phyloP scores from a whole-genome alignment of 306 rosid species.

The Acacia confusa region DNA sequence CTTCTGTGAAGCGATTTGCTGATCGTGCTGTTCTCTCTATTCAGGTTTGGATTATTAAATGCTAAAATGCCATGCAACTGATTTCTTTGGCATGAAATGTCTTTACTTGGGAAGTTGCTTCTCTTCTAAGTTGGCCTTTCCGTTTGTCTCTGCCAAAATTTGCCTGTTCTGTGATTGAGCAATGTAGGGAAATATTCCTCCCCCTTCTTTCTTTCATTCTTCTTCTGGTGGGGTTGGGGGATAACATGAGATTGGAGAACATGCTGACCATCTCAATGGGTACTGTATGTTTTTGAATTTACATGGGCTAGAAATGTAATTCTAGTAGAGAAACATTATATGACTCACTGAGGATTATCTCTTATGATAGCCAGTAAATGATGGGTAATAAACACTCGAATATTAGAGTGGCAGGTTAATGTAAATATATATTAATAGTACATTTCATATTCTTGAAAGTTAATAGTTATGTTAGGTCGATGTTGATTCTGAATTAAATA shows the following conservation, averaged over 20 bases:
- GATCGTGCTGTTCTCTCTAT: conserved; percentile 81
- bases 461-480: not conserved
- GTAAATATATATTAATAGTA: not conserved
- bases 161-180: conserved; percentile 22
- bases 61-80: conserved; percentile 9
- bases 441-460: conserved; percentile 15
- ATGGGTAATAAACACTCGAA: not conserved
- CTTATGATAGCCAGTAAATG: not conserved
- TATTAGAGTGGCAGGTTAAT: not conserved
- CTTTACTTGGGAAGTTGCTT: conserved; percentile 10
- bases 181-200: not conserved
- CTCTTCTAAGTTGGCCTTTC: conserved; percentile 18
- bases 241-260: not conserved
- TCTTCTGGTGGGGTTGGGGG: not conserved
- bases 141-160: conserved; percentile 20
- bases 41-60: conserved; percentile 61
- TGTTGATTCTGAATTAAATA: not conserved
- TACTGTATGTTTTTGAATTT: not conserved
- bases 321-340: conserved; percentile 23
- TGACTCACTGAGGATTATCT: not conserved
- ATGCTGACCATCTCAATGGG: not conserved
- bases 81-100: conserved; percentile 18
- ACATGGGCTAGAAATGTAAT: conserved; percentile 8
- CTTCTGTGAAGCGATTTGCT: conserved; percentile 76
- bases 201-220: not conserved